Evolutionary conservation across 2,329 filamentous ascomycete species (phyloP), one percentile per base, ranked within the genome.

Genomic region (Penicillium sp.): DNA sequence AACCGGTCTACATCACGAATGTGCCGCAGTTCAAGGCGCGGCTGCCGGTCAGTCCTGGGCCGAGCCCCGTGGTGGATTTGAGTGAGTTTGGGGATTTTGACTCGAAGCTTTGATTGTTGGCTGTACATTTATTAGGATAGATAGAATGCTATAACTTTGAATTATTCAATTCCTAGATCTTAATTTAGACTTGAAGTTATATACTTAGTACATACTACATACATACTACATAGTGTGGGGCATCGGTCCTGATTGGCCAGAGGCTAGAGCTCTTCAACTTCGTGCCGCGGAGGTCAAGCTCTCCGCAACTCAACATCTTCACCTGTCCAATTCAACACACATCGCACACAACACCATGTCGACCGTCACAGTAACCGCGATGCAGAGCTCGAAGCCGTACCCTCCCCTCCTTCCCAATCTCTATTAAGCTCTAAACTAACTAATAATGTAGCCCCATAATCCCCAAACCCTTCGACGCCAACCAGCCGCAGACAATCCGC

Each of bases 401-500:
- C 24, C 47, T 38, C 40, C n/a, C 28, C 42, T 52, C 52, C 47
- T 18, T 11, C 23, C 9, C 30, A 3, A 14, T 35, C 6, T 35
- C 30, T 35, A n/a, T n/a, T n/a, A n/a, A n/a, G n/a, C n/a, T n/a
- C n/a, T n/a, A n/a, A n/a, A n/a, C n/a, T n/a, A n/a, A n/a, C n/a
- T n/a, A n/a, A n/a, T n/a, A n/a, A n/a, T n/a, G n/a, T n/a, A 84
- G 83, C 18, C 91, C 93, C 23, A 85, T 87, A 61, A 82, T 90
- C 53, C 91, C 92, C 24, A 86, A 90, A 61, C 77, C 86, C 63
- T 99, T 99, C 82, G 90, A 92, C 70, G 86, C 84, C 52, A 91
- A 93, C 71, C 94, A 99, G 74, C 91, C 93, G 33, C 79, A 86
- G 65, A 94, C 91, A 2, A 92, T 99, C 68, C 89, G 90, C 53